These are phyloP conservation scores for Achlya hypogyna DNA, from an alignment of 352 stramenopile species.

Conservation along the genomic window DNA sequence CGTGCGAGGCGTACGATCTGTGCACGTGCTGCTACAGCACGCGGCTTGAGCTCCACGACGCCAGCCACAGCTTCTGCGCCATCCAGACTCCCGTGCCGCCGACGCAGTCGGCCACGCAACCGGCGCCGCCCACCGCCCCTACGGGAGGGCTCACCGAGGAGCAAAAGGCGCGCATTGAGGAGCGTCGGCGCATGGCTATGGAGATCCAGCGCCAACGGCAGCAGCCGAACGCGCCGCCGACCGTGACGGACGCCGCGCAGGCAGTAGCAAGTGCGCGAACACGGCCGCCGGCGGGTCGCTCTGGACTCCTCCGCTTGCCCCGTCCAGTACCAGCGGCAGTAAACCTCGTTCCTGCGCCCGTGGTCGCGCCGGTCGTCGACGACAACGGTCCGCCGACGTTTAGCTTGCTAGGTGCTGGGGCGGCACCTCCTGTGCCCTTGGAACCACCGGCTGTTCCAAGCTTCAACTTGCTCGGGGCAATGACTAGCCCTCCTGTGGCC, in stretches of 20 bases:
- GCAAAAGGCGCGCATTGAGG: conserved; percentile 8
- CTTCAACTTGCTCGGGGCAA: background rate
- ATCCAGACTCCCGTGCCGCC: background rate
- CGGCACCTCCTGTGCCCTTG: background rate
- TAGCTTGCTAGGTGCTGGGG: background rate
- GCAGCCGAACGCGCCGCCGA: background rate
- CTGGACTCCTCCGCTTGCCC: background rate
- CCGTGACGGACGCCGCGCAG: too few species aligned
- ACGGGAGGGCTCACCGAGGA: background rate
- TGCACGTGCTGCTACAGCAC: conserved; percentile 18
- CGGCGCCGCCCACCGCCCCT: background rate
- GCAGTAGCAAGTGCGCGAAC: too few species aligned
- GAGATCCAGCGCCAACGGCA: background rate
- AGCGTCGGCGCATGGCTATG: background rate
- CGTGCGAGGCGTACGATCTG: background rate
- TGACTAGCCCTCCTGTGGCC: too few species aligned
- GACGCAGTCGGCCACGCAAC: background rate
- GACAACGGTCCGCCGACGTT: too few species aligned
- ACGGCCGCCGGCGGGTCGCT: too few species aligned
- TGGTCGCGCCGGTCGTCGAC: background rate
- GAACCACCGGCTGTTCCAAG: background rate
- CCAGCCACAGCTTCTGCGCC: background rate
- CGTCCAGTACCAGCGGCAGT: background rate
- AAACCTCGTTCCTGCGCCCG: background rate
- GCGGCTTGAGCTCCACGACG: background rate